Conservation (phyloP, 805 yeast genomes). For the Metschnikowia koreensis region DNA sequence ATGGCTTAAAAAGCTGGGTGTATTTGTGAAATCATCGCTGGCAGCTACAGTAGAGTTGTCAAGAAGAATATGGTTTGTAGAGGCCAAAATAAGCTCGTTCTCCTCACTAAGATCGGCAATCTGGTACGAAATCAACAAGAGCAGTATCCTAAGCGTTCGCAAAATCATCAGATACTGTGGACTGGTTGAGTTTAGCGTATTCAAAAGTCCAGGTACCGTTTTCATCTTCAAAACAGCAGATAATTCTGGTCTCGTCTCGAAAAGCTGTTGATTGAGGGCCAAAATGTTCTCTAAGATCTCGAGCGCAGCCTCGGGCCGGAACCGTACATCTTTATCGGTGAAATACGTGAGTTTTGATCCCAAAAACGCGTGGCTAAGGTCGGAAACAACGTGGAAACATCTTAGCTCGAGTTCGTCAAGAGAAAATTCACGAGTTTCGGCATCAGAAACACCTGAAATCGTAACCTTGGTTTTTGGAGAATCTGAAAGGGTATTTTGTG, state of each 20-base stretch:
- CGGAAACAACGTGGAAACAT: conserved; percentile 66
- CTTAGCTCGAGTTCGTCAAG: conserved; percentile 62
- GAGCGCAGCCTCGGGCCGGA: conserved; percentile 61
- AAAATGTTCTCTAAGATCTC: conserved; percentile 82
- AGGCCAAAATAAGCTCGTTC: conserved; percentile 74
- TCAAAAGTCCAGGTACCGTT: conserved; percentile 71
- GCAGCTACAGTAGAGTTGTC: conserved; percentile 49
- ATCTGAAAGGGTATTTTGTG: conserved; percentile 11
- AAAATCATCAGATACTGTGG: conserved; percentile 68
- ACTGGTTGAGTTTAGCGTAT: conserved; percentile 53
- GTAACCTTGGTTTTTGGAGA: neutral
- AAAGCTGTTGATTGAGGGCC: conserved; percentile 56
- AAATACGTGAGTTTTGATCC: conserved; percentile 55
- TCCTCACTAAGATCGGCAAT: conserved; percentile 66
- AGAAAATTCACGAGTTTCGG: neutral
- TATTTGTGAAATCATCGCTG: conserved; percentile 3
- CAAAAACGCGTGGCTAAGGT: conserved; percentile 67
- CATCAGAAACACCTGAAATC: neutral
- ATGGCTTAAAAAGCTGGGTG: neutral
- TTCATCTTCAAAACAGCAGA: conserved; percentile 62
- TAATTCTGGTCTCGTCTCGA: conserved; percentile 60
- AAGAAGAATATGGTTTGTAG: conserved; percentile 70
- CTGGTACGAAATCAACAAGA: conserved; percentile 56
- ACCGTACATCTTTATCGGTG: conserved; percentile 48
- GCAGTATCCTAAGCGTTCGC: conserved; percentile 71